Conservation (phyloP, 805 yeast species). For the Millerozyma acaciae region DNA sequence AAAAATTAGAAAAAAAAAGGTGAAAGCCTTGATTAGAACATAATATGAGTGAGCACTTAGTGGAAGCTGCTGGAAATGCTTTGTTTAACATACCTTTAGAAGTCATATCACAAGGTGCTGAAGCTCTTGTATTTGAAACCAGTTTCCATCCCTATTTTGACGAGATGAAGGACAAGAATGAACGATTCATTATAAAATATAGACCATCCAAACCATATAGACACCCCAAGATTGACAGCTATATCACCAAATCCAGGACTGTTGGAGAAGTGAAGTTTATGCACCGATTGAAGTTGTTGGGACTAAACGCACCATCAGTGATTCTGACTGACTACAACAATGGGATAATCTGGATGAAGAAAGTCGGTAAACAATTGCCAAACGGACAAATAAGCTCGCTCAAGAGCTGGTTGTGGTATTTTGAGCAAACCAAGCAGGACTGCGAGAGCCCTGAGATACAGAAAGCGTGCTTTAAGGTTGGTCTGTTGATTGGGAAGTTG, state of each 20-base stretch:
- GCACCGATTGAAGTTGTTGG: constrained; percentile 49
- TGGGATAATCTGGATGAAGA: constrained; percentile 90
- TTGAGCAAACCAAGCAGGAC: constrained; percentile 31
- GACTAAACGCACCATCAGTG: constrained; percentile 67
- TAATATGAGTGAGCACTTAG: constrained; percentile 55
- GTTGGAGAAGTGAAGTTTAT: constrained; percentile 79
- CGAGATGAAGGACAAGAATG: constrained; percentile 20
- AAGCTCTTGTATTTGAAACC: constrained; percentile 72
- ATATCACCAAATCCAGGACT: constrained; percentile 76
- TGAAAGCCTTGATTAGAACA: too few species aligned
- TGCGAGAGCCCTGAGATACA: constrained; percentile 36
- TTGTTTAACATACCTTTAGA: constrained; percentile 49
- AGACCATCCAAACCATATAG: constrained; percentile 90
- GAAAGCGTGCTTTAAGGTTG: constrained; percentile 50
- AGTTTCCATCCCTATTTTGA: constrained; percentile 60
- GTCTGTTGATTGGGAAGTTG: constrained; percentile 61
- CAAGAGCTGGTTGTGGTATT: constrained; percentile 70
- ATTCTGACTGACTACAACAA: constrained; percentile 70
- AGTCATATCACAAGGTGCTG: constrained; percentile 84
- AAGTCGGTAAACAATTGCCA: constrained; percentile 53
- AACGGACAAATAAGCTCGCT: constrained; percentile 56
- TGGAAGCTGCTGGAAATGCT: constrained; percentile 39
- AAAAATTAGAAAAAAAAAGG: too few species aligned
- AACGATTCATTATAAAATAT: constrained; percentile 65
- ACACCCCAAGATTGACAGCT: constrained; percentile 75